Base-by-base conservation (phyloP, 192 early-diverging fungal genomes). In the Entomortierella beljakovae region DNA sequence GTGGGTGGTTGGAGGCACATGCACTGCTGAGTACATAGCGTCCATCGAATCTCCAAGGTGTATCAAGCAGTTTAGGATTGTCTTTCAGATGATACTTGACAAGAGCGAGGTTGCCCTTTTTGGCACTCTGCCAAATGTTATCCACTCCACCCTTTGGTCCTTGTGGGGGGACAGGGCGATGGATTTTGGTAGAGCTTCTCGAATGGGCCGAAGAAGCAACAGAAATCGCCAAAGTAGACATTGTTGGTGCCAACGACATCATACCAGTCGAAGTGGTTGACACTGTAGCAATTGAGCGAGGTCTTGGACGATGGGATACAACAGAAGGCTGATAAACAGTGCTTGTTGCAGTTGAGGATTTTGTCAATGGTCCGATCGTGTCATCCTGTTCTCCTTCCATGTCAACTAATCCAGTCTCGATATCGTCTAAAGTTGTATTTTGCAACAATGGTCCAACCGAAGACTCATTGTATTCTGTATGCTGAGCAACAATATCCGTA, bases 11-110 rank as follows among this genome's bases (percentile, higher is more conserved):
- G 1, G 75, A 79, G 4, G 75, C 54, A 59, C 75, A 79, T 6
- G 75, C 75, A 70, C 67, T 70, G 75, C 67, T 70, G 10, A 79
- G 67, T 10, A 70, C 75, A 22, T 66, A 69, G 10, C 75, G 75
- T 34, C 75, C 75, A 61, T 79, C 75, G 64, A 79, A 79, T 55
- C 54, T 70, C 75, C 75, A 79, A 10, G 75, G 67, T 1, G 61
- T 29, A 34, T 79, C 70, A 33, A 79, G 64, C 61, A 79, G 20
- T 6, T 18, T 25, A 0, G 67, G 67, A 0, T 79, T 62, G 56
- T 70, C 65, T 57, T 79, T 50, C 28, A 79, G 59, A 43, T 79
- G 75, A 22, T 65, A 22, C 15, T 42, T 33, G 7, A 79, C 75
- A 8, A 79, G 28, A 2, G 46, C 1, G 22, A 79, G 50, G 38